Conservation (phyloP, 495 filamentous ascomycete genomes). For the Delitschia confertaspora region DNA sequence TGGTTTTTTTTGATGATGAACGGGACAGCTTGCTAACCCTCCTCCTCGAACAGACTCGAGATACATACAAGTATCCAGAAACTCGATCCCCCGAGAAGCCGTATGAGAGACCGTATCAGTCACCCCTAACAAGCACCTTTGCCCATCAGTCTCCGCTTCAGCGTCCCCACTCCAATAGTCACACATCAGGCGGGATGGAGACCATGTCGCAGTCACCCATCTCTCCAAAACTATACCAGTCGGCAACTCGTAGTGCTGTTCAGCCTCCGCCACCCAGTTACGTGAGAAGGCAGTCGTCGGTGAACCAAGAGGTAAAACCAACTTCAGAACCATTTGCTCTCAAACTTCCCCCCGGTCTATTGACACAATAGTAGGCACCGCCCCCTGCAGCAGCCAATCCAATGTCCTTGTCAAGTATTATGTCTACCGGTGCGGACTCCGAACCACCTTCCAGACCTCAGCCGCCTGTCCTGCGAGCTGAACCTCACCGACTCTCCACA, state of each 20-base stretch:
- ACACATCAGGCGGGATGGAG: constrained; percentile 20
- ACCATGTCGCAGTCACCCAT: constrained; percentile 27
- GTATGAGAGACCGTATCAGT: constrained; percentile 22
- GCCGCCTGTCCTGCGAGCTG: constrained; percentile 27
- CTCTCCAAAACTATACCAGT: constrained; percentile 26
- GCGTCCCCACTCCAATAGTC: constrained; percentile 17
- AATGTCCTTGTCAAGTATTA: constrained; percentile 87
- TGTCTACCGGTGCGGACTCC: constrained; percentile 54
- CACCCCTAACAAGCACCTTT: constrained; percentile 18
- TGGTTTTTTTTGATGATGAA: too few species aligned
- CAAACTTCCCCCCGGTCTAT: too few species aligned
- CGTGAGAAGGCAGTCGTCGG: constrained; percentile 13
- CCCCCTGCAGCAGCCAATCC: constrained; percentile 44
- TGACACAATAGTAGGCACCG: constrained; percentile 11
- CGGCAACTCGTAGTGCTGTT: constrained; percentile 22
- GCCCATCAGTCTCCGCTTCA: constrained; percentile 26
- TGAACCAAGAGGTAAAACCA: constrained; percentile 21
- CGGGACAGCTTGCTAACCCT: constrained; percentile 23
- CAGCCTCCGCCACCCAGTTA: constrained; percentile 23
- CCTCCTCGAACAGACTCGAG: constrained; percentile 23
- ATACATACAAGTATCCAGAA: constrained; percentile 27
- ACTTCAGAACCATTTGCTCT: background rate
- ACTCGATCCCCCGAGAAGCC: constrained; percentile 16
- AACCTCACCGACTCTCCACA: constrained; percentile 22
- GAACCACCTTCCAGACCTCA: constrained; percentile 45